Conservation (phyloP, 2,329 filamentous ascomycete species). For the Cercospora berteroae region DNA sequence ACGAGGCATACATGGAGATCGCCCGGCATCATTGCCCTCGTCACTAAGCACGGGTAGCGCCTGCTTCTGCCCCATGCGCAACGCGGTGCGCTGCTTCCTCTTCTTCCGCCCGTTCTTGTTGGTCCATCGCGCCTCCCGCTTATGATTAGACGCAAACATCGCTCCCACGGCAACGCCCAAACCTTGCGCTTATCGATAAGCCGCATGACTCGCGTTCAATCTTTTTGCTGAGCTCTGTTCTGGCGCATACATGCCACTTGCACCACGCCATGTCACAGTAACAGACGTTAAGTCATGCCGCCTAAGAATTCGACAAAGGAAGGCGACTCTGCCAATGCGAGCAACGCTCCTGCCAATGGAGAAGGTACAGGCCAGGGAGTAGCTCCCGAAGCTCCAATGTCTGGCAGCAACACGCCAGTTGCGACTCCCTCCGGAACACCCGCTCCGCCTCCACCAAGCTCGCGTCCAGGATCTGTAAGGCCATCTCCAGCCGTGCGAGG, state of each 20-base stretch:
- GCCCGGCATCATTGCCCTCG: not conserved
- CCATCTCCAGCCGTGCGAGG: constrained; percentile 19
- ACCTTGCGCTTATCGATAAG: not conserved
- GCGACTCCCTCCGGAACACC: constrained; percentile 14
- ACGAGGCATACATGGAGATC: constrained; percentile 21
- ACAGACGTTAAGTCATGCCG: not conserved
- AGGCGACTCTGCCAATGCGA: not conserved
- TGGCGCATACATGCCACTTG: not conserved
- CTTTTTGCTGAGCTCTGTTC: not conserved
- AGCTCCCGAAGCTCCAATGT: constrained; percentile 3
- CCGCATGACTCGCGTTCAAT: not conserved
- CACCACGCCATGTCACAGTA: not conserved
- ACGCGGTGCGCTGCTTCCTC: not conserved
- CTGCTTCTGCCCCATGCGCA: constrained; percentile 6
- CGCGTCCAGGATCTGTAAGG: constrained; percentile 13
- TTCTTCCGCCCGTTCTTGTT: not conserved
- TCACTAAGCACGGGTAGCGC: not conserved
- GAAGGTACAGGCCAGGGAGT: not conserved
- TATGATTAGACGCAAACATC: constrained; percentile 1
- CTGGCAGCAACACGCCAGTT: constrained; percentile 11
- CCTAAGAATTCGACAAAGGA: not conserved
- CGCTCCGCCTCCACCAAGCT: constrained; percentile 15
- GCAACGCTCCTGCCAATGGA: not conserved
- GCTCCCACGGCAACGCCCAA: not conserved
- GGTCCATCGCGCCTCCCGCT: not conserved